Percentiles rank a stretch among this genome's conserved stretches.
Conservation (phyloP, 2,329 filamentous ascomycete species). For the Fusarium fujikuroi region DNA sequence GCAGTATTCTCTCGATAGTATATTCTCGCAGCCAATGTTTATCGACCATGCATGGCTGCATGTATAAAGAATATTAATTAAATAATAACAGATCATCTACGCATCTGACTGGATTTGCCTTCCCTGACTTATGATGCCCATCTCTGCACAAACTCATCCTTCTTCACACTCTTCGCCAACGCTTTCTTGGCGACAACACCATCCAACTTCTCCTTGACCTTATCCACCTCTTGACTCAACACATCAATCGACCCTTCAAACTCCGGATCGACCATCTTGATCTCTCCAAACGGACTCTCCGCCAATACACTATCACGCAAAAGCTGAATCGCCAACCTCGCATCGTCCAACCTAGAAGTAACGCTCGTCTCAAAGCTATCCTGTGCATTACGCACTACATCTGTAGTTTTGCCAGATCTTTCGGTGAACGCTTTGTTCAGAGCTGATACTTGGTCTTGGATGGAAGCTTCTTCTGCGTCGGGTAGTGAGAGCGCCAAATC, state of each 20-base stretch:
- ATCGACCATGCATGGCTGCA: slow-evolving; percentile 35
- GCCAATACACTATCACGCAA: slow-evolving; percentile 63
- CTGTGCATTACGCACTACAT: slow-evolving; percentile 59
- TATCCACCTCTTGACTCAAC: slow-evolving; percentile 57
- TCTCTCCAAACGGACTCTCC: slow-evolving; percentile 61
- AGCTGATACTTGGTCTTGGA: slow-evolving; percentile 42
- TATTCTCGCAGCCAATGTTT: slow-evolving; percentile 36
- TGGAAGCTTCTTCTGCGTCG: slow-evolving; percentile 42
- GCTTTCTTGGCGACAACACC: slow-evolving; percentile 52
- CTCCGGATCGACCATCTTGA: slow-evolving; percentile 63
- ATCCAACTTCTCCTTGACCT: slow-evolving; percentile 53
- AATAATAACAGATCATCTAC: background rate
- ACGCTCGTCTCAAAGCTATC: slow-evolving; percentile 60
- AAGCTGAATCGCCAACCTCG: slow-evolving; percentile 59
- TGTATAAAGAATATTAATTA: slow-evolving; percentile 1
- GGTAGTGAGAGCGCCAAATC: slow-evolving; percentile 58
- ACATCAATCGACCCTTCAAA: slow-evolving; percentile 62
- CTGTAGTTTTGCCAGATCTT: slow-evolving; percentile 55
- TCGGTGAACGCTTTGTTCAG: slow-evolving; percentile 53
- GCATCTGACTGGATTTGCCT: no score
- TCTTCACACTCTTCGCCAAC: slow-evolving; percentile 56
- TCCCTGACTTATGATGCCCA: slow-evolving; percentile 38
- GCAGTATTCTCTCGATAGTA: slow-evolving; percentile 34
- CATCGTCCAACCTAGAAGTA: slow-evolving; percentile 58
- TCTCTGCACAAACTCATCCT: slow-evolving; percentile 58